phyloP scores from a whole-genome alignment of 768 basidiomycete species.

The Trichaptum fuscoviolaceum region DNA sequence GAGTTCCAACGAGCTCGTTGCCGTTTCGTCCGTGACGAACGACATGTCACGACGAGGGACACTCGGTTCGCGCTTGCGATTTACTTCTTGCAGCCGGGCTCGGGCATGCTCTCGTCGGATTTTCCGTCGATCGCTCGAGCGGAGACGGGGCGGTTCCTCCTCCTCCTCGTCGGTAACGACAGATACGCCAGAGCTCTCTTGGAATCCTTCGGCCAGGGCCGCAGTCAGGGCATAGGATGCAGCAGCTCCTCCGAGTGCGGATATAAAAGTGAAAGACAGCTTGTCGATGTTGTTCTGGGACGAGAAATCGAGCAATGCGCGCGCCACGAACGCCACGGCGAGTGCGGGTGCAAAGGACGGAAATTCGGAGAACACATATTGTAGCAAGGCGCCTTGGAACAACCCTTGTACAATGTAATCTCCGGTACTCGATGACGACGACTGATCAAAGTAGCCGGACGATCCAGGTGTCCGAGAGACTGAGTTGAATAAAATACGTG shows the following conservation, averaged over 20 bases:
- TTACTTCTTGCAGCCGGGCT: background rate
- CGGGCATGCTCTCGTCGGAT: conserved; percentile 4
- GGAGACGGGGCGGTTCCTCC: background rate
- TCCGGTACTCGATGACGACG: background rate
- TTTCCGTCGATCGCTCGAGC: conserved; percentile 3
- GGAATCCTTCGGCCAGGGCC: background rate
- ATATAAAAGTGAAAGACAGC: background rate
- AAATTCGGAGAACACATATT: background rate
- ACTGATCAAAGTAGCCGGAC: background rate
- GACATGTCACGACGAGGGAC: background rate
- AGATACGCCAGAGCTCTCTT: background rate
- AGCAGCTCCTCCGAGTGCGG: background rate
- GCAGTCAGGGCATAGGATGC: background rate
- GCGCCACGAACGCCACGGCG: conserved; percentile 1
- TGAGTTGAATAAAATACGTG: conserved; percentile 63
- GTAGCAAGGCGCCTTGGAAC: conserved; percentile 1
- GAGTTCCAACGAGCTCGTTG: conserved; percentile 8
- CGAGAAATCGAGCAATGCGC: background rate
- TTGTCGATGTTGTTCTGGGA: background rate
- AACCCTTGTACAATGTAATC: conserved; percentile 1
- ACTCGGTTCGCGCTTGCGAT: background rate
- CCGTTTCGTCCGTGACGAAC: conserved; percentile 1
- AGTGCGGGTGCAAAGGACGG: conserved; percentile 1
- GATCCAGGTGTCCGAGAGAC: conserved; percentile 29
- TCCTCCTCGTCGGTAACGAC: background rate